Evolutionary conservation across 805 yeast genomes (phyloP).

Genomic region (Ogataea henricii): DNA sequence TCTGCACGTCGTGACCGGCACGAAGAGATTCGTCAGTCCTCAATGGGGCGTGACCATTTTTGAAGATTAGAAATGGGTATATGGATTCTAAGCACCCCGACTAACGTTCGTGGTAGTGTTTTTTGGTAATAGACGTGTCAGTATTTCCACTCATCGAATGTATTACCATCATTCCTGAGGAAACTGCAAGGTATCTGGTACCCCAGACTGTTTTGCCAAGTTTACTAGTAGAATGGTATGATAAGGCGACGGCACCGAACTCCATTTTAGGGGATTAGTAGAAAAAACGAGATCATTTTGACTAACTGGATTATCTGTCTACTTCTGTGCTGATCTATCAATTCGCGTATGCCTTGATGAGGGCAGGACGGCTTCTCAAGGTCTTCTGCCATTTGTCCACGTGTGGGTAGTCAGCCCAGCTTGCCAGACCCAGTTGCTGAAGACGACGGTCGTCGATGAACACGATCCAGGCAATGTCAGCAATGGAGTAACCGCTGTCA

Average conservation of each 20-base stretch:
- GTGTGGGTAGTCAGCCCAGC: conserved; percentile 3
- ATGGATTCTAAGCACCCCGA: neutral
- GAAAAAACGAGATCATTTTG: too few species aligned
- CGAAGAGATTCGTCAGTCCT: neutral
- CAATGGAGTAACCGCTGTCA: conserved; percentile 7
- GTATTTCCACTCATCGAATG: too few species aligned
- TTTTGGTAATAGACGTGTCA: too few species aligned
- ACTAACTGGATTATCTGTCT: neutral
- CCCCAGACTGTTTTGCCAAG: too few species aligned
- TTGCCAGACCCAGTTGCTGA: neutral
- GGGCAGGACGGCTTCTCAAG: conserved; percentile 4
- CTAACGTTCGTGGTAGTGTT: neutral
- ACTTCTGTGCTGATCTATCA: neutral
- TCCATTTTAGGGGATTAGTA: too few species aligned
- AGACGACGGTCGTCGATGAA: conserved; percentile 8
- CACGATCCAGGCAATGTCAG: conserved; percentile 6
- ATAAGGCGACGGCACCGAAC: too few species aligned
- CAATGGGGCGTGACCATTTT: neutral
- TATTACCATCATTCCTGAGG: too few species aligned
- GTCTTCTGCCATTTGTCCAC: conserved; percentile 4
- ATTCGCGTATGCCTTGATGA: conserved; percentile 2
- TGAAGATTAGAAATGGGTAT: neutral
- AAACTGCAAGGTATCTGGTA: too few species aligned
- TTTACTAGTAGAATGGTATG: too few species aligned
- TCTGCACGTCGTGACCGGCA: conserved; percentile 5